Base-by-base conservation (phyloP, 805 yeast genomes). In the Nakazawaea ambrosiae region DNA sequence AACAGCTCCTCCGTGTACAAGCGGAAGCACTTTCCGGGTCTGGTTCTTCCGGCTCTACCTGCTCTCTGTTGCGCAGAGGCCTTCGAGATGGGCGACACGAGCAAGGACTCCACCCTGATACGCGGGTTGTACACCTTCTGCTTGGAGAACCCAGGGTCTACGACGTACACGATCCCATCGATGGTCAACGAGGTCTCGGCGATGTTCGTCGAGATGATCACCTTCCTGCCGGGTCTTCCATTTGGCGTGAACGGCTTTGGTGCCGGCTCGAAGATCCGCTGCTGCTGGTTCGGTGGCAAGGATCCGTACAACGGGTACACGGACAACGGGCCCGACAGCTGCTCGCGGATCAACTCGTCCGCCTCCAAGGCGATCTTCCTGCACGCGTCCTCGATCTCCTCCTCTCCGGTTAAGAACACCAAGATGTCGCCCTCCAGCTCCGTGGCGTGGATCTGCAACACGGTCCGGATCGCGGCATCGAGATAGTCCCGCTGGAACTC, bases 1-100 rank as follows among this genome's bases (percentile, higher is more conserved):
- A 87, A 90, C 1, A 97, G 97, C 51, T 88, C 97, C 57, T 92
- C 97, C 1, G 98, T 92, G 64, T 90, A 90, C 38, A 90, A 68
- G 55, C 98, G 73, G 74, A 90, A 90, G 63, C 97, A 90, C 60
- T 92, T 90, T 55, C 98, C 98, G 12, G 97, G 96, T 53, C 96
- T 77, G 5, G 97, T 90, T 76, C 98, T 90, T 66, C 98, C 98
- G 39, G 98, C 98, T 74, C 98, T 85, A 74, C 98, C 98, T 25
- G 97, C 97, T 62, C 98, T 78, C 63, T 90, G 98, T 63, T 90
- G 96, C 1, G 98, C 96, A 33, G 94, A 81, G 0, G 98, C 98
- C 63, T 88, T 89, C 9, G 97, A 89, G 45, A 92, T 89, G 26
- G 97, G 97, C 7, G 96, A 85, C 4, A 92, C 97, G 37, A 90